Percentiles rank a stretch among this genome's conserved stretches.
phyloP scores from a whole-genome alignment of 129 eudicot species.

The Erigeron canadensis region DNA sequence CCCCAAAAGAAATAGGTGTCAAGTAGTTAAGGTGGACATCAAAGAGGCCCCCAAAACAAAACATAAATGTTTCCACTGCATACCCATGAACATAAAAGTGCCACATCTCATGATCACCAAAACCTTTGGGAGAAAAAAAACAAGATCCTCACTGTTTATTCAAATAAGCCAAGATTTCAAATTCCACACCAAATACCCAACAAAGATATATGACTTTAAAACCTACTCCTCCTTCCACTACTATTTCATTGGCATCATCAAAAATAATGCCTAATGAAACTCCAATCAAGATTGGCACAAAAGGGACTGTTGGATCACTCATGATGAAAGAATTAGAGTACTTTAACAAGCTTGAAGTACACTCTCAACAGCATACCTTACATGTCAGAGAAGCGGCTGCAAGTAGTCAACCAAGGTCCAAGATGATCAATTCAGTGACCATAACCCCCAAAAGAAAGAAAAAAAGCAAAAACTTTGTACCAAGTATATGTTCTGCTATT shows the following conservation, averaged over 20 bases:
- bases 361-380: slow-evolving; percentile 27
- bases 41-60: slow-evolving; percentile 34
- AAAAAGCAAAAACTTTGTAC: slow-evolving; percentile 46
- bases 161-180: slow-evolving; percentile 18
- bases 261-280: slow-evolving; percentile 34
- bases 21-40: slow-evolving; percentile 44
- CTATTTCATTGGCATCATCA: slow-evolving; percentile 20
- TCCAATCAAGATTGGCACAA: slow-evolving; percentile 69
- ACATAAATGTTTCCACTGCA: slow-evolving; percentile 48
- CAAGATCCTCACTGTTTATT: slow-evolving; percentile 9
- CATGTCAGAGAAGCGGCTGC: slow-evolving; percentile 23
- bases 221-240: slow-evolving; percentile 9
- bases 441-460: slow-evolving; percentile 43
- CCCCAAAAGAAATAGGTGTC: slow-evolving; percentile 11
- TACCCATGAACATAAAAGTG: slow-evolving; percentile 50
- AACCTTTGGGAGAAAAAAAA: slow-evolving; percentile 16
- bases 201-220: slow-evolving; percentile 25
- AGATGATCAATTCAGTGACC: slow-evolving; percentile 30
- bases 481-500: slow-evolving; percentile 65
- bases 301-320: slow-evolving; percentile 86
- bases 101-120: slow-evolving; percentile 32
- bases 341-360: slow-evolving; percentile 50
- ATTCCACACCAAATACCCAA: slow-evolving; percentile 21
- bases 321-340: slow-evolving; percentile 71
- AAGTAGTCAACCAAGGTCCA: slow-evolving; percentile 26